Conservation (phyloP, 2,329 filamentous ascomycete genomes). For the Metarhizium anisopliae region DNA sequence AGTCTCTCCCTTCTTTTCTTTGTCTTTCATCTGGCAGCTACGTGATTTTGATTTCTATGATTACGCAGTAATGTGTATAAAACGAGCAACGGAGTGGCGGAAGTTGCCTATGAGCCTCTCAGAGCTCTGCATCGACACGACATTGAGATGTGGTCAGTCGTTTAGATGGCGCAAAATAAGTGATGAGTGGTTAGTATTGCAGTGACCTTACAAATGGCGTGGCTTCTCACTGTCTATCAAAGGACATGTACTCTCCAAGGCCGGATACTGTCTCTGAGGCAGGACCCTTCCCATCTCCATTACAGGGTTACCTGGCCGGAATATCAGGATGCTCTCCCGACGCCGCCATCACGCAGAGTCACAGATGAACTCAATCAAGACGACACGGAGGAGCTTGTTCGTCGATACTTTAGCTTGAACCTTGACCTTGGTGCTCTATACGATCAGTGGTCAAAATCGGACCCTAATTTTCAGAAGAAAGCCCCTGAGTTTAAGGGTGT, state of each 20-base stretch:
- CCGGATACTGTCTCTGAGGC: conserved; percentile 74
- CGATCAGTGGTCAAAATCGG: conserved; percentile 73
- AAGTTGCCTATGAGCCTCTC: conserved; percentile 74
- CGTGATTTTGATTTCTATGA: background rate
- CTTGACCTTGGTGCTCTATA: conserved; percentile 73
- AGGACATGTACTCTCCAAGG: conserved; percentile 80
- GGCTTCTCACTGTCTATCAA: background rate
- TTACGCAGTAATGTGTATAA: conserved; percentile 22
- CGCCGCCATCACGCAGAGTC: conserved; percentile 3
- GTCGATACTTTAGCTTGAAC: conserved; percentile 78
- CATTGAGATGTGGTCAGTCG: conserved; percentile 87
- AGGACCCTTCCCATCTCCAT: conserved; percentile 70
- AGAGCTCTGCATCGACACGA: conserved; percentile 91
- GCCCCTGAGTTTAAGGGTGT: conserved; percentile 85
- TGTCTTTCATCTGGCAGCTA: background rate
- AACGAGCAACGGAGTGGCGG: conserved; percentile 66
- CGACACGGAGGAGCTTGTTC: conserved; percentile 65
- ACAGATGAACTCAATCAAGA: conserved; percentile 33
- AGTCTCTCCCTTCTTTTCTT: background rate
- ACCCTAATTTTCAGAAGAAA: conserved; percentile 81
- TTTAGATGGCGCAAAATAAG: conserved; percentile 88
- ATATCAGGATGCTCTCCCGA: conserved; percentile 6
- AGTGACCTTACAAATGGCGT: background rate
- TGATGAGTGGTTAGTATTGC: conserved; percentile 62
- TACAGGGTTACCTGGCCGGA: conserved; percentile 63